A percentile compares a stretch with the other conserved stretches of the same genome.
phyloP scores from a whole-genome alignment of 1,284 basidiomycete species.

The Trichosporon sp. region DNA sequence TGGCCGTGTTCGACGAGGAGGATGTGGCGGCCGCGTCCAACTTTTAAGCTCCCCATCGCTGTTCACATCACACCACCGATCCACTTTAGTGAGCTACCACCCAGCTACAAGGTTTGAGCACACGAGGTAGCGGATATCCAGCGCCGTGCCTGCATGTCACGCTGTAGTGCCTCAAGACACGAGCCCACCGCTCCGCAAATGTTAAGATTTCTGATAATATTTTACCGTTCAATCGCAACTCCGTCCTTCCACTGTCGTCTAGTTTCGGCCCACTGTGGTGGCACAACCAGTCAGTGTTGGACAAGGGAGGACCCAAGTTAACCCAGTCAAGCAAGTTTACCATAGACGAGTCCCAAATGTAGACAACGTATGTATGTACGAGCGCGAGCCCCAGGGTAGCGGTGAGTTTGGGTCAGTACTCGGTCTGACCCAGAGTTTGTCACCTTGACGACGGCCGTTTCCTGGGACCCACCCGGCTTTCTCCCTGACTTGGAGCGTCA shows the following conservation, averaged over 20 bases:
- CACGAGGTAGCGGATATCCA: slow-evolving; percentile 1
- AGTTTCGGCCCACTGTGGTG: too few relatives aligned
- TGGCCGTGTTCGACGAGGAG: slow-evolving; percentile 13
- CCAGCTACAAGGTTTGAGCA: background rate
- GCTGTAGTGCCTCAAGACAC: background rate
- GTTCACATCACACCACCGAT: too few relatives aligned
- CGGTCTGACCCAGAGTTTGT: background rate
- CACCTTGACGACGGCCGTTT: slow-evolving; percentile 9
- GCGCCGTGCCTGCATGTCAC: slow-evolving; percentile 7
- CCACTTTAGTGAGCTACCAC: too few relatives aligned
- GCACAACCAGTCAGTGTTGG: too few relatives aligned
- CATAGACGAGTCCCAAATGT: background rate
- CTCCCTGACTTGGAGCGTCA: background rate
- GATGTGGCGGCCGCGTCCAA: background rate
- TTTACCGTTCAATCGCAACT: background rate
- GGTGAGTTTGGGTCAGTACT: background rate
- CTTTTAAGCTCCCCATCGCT: background rate
- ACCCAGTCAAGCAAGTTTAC: background rate
- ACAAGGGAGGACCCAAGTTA: background rate
- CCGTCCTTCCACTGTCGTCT: background rate
- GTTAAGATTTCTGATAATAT: background rate
- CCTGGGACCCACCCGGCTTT: background rate
- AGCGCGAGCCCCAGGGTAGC: background rate
- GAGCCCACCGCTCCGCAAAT: background rate
- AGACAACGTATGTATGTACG: background rate